Evolutionary conservation across 805 yeast genomes (phyloP).

Genomic region (Scheffersomyces amazonensis): DNA sequence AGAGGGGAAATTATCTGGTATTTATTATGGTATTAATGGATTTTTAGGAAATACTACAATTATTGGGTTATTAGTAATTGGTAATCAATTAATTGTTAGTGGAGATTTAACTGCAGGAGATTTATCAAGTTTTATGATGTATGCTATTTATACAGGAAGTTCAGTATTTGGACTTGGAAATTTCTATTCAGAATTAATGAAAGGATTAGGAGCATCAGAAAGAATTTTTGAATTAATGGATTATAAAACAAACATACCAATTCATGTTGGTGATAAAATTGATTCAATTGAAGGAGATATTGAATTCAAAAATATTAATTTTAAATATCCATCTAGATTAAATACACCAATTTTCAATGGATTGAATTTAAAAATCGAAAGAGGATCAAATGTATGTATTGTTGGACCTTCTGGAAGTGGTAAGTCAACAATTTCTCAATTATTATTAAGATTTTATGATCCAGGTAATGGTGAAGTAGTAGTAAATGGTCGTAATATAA

Average conservation of each 20-base stretch:
- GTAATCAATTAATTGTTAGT: conserved; percentile 73
- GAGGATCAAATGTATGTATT: conserved; percentile 88
- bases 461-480: conserved; percentile 61
- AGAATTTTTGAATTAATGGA: conserved; percentile 85
- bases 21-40: conserved; percentile 76
- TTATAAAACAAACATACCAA: conserved; percentile 66
- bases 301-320: conserved; percentile 58
- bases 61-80: conserved; percentile 73
- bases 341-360: conserved; percentile 62
- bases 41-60: conserved; percentile 80
- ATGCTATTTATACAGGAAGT: conserved; percentile 91
- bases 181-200: conserved; percentile 92
- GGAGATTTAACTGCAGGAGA: conserved; percentile 86
- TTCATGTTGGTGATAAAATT: conserved; percentile 57
- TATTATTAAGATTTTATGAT: conserved; percentile 81
- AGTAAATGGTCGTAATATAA: conserved; percentile 64
- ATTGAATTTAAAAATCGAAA: conserved; percentile 57
- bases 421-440: conserved; percentile 81
- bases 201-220: conserved; percentile 95
- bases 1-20: conserved; percentile 78
- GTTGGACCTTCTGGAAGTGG: conserved; percentile 99
- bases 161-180: conserved; percentile 88
- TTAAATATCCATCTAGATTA: conserved; percentile 83
- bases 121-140: conserved; percentile 89
- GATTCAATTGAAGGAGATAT: conserved; percentile 52